A percentile compares a stretch with the other conserved stretches of the same genome.
phyloP scores from a whole-genome alignment of 1,139 yeast genomes.

The Yamadazyma atmosphaerica region DNA sequence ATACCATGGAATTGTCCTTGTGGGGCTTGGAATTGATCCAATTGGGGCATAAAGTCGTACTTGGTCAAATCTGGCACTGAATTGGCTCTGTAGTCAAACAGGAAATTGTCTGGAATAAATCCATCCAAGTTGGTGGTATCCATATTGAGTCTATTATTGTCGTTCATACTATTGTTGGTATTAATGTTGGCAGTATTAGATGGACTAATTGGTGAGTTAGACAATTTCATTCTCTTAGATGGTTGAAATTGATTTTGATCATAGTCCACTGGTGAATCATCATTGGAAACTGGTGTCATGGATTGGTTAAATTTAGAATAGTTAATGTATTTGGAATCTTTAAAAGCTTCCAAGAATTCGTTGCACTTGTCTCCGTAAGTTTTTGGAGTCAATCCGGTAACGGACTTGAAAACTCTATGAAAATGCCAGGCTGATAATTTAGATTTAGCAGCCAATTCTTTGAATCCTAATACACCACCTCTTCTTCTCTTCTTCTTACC shows the following conservation, averaged over 20 bases:
- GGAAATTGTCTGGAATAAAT: conserved; percentile 3
- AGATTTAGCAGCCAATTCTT: conserved; percentile 83
- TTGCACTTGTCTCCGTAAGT: conserved; percentile 88
- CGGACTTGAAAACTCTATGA: conserved; percentile 83
- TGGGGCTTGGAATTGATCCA: conserved; percentile 7
- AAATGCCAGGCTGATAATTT: conserved; percentile 93
- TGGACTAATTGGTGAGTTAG: conserved; percentile 2
- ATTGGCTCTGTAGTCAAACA: conserved; percentile 20
- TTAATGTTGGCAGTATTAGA: neutral
- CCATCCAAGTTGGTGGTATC: conserved; percentile 1
- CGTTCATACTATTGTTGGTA: neutral
- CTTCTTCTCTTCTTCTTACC: conserved; percentile 61
- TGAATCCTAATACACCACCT: conserved; percentile 87
- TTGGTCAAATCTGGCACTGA: conserved; percentile 31
- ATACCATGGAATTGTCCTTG: neutral
- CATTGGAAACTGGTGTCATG: conserved; percentile 11
- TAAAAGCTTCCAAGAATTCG: conserved; percentile 54
- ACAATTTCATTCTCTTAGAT: neutral
- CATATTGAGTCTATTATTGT: conserved; percentile 1
- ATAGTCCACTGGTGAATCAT: conserved; percentile 5
- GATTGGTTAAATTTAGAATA: conserved; percentile 13
- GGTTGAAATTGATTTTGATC: neutral
- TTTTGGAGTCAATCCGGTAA: conserved; percentile 84
- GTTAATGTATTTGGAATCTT: conserved; percentile 20
- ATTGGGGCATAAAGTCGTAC: conserved; percentile 9